Conservation (phyloP, 768 basidiomycete genomes). For the Collybia nuda region DNA sequence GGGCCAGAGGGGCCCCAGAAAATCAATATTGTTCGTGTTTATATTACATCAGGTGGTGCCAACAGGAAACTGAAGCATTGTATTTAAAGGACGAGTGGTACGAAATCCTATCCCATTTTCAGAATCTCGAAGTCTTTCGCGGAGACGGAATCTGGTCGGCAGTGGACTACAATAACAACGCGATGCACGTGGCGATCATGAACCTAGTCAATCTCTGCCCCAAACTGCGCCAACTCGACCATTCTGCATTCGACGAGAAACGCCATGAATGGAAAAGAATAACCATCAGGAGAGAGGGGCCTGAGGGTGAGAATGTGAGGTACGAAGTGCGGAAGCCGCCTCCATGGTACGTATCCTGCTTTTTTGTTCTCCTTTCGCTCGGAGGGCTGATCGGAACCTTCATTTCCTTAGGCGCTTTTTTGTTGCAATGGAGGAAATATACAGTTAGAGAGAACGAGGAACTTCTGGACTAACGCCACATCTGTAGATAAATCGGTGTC, state of each 20-base stretch:
- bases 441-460: too few species aligned
- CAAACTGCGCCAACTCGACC: slow-evolving; percentile 41
- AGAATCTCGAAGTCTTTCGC: slow-evolving; percentile 41
- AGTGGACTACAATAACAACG: slow-evolving; percentile 29
- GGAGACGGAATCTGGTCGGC: slow-evolving; percentile 43
- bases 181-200: slow-evolving; percentile 42
- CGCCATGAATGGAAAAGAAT: slow-evolving; percentile 34
- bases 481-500: too few species aligned
- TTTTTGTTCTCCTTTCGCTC: too few species aligned
- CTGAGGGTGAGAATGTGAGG: slow-evolving; percentile 26
- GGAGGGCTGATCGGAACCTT: too few species aligned
- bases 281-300: slow-evolving; percentile 32
- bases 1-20: slow-evolving; percentile 14
- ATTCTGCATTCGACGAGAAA: slow-evolving; percentile 32
- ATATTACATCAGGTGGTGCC: background rate
- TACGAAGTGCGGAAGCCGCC: slow-evolving; percentile 27
- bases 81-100: slow-evolving; percentile 35
- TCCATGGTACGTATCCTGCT: slow-evolving; percentile 1
- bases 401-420: too few species aligned
- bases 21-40: slow-evolving; percentile 24
- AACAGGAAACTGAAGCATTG: background rate
- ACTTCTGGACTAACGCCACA: too few species aligned
- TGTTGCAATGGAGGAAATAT: too few species aligned
- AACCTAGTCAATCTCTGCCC: slow-evolving; percentile 39
- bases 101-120: slow-evolving; percentile 37